A percentile compares a stretch with the other conserved stretches of the same genome.
Conservation (phyloP, 2,329 filamentous ascomycete species). For the Fusarium sp. region DNA sequence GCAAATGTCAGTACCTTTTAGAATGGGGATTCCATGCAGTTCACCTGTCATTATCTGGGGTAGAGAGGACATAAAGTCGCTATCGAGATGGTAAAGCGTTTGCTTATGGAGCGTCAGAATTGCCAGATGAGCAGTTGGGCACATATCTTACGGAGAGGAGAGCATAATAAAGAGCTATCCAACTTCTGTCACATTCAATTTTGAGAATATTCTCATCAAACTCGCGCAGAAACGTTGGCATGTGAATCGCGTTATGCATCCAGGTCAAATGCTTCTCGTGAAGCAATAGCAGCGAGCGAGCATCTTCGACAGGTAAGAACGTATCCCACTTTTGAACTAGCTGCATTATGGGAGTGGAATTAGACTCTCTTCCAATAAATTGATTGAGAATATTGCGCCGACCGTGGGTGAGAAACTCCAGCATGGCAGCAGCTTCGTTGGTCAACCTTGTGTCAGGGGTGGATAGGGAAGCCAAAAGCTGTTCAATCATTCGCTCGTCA, state of each 20-base stretch:
- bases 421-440: neutral
- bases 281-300: neutral
- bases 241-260: neutral
- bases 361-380: neutral
- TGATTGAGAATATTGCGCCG: neutral
- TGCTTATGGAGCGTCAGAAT: neutral
- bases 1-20: rapidly evolving
- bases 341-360: rapidly evolving
- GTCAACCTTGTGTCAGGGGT: neutral
- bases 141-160: neutral
- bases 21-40: rapidly evolving
- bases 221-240: neutral
- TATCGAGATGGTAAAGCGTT: neutral
- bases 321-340: neutral
- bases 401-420: neutral
- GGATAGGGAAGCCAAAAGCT: neutral
- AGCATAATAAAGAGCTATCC: neutral
- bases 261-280: neutral
- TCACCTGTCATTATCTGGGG: neutral
- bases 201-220: neutral
- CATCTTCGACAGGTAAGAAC: neutral
- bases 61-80: rapidly evolving
- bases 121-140: rapidly evolving
- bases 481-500: neutral
- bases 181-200: neutral